Percentiles rank a stretch among this genome's conserved stretches.
Evolutionary conservation across 1,139 yeast genomes (phyloP).

Genomic region (Magnusiomyces fungicola): DNA sequence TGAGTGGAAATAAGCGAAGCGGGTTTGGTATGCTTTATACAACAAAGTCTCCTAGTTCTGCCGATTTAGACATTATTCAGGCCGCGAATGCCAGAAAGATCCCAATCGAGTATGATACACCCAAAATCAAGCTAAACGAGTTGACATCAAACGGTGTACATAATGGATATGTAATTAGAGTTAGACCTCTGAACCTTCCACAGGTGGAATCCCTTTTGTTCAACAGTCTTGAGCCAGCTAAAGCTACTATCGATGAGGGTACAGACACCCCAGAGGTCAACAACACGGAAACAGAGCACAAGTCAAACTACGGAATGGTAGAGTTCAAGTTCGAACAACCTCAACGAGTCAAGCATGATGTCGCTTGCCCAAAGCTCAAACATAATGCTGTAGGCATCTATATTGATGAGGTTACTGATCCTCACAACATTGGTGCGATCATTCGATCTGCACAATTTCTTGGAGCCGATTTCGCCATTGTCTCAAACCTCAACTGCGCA

Average conservation of each 20-base stretch:
- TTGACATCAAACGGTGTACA: conserved; percentile 68
- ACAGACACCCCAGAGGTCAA: neutral
- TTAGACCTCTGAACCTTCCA: conserved; percentile 48
- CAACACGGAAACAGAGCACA: neutral
- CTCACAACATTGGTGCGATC: conserved; percentile 86
- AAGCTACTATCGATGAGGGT: neutral
- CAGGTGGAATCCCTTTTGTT: conserved; percentile 29
- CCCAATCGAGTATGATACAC: conserved; percentile 37
- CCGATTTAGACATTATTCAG: conserved; percentile 33
- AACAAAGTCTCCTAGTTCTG: neutral
- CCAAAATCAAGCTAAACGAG: conserved; percentile 52
- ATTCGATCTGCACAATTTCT: conserved; percentile 73
- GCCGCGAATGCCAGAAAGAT: conserved; percentile 45
- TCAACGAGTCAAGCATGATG: neutral
- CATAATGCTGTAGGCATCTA: conserved; percentile 64
- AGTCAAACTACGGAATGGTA: neutral
- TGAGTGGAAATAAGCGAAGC: conserved; percentile 48
- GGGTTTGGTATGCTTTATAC: conserved; percentile 3
- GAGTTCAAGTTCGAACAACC: conserved; percentile 1
- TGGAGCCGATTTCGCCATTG: conserved; percentile 74
- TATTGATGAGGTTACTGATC: conserved; percentile 79
- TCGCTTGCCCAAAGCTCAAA: conserved; percentile 22
- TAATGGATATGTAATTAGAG: conserved; percentile 70
- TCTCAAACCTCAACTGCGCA: conserved; percentile 68
- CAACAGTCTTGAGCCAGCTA: neutral